phyloP scores from a whole-genome alignment of 2,329 filamentous ascomycete genomes.

The Fonsecaea nubica region DNA sequence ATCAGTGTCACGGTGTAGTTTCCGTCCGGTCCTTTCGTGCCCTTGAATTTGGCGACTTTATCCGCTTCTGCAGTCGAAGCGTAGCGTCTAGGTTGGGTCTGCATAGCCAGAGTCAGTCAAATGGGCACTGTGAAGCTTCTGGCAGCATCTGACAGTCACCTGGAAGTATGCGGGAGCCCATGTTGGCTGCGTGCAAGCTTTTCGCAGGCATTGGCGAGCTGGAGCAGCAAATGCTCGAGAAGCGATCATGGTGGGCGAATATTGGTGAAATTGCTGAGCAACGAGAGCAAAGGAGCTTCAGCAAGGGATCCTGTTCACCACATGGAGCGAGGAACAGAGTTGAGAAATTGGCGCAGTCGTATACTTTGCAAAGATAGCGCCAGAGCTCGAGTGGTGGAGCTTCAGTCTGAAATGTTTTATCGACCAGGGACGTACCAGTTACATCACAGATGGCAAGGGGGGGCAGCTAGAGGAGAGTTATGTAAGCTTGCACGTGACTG shows the following conservation, averaged over 20 bases:
- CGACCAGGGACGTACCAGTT: conserved; percentile 25
- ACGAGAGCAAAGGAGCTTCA: conserved; percentile 38
- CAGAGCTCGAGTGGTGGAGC: conserved; percentile 26
- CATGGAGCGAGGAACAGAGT: conserved; percentile 20
- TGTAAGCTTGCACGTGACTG: conserved; percentile 16
- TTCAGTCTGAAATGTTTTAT: conserved; percentile 28
- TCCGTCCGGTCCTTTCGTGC: conserved; percentile 85
- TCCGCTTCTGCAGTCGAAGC: conserved; percentile 59
- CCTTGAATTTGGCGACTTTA: conserved; percentile 90
- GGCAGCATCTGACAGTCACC: conserved; percentile 55
- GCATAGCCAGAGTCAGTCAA: conserved; percentile 27
- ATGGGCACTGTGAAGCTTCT: conserved; percentile 12
- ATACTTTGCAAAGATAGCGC: conserved; percentile 6
- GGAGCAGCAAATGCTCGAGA: conserved; percentile 78
- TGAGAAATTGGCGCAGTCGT: conserved; percentile 3
- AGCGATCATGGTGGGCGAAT: conserved; percentile 73
- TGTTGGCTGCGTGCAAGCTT: conserved; percentile 58
- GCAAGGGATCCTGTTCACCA: conserved; percentile 38
- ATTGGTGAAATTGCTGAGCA: conserved; percentile 18
- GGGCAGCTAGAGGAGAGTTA: neutral
- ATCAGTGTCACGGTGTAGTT: conserved; percentile 97
- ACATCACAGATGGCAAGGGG: conserved; percentile 25
- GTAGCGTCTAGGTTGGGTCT: conserved; percentile 66
- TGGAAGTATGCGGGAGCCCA: conserved; percentile 60
- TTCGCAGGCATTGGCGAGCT: conserved; percentile 79